Evolutionary conservation across 805 yeast genomes (phyloP).

Genomic region (Diddensiella santjacobensis): DNA sequence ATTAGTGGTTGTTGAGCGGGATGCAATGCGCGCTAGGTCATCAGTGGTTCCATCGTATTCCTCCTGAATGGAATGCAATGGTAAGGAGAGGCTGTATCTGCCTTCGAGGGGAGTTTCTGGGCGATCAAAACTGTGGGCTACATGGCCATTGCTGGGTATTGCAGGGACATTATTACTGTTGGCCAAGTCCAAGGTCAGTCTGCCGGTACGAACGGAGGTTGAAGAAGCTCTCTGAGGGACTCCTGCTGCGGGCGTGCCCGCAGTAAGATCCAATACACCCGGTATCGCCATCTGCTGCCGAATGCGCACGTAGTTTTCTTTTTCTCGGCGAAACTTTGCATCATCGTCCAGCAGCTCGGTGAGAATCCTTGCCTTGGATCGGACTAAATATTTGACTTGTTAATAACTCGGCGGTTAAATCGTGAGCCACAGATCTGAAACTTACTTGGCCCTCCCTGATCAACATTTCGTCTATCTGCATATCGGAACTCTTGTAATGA

Average conservation of each 20-base stretch:
- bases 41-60: constrained; percentile 9
- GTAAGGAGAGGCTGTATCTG: constrained; percentile 20
- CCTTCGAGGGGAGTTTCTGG: constrained; percentile 12
- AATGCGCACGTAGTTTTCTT: constrained; percentile 26
- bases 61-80: constrained; percentile 21
- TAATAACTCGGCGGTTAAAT: no score
- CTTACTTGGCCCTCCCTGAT: constrained; percentile 30
- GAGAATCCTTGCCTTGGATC: constrained; percentile 30
- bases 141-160: background rate
- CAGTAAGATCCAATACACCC: constrained; percentile 23
- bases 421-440: background rate
- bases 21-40: constrained; percentile 13
- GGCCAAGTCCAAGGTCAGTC: constrained; percentile 11
- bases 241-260: background rate
- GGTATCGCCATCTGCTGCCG: constrained; percentile 30
- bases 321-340: constrained; percentile 26
- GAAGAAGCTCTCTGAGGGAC: no score
- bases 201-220: background rate
- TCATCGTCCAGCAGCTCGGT: constrained; percentile 28
- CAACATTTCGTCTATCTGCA: constrained; percentile 45
- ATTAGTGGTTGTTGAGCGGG: background rate
- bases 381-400: constrained; percentile 16
- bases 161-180: background rate
- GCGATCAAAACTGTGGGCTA: background rate
- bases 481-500: constrained; percentile 86